These are phyloP conservation scores for Dendrocalamus sinicus DNA, from an alignment of 176 grass and related monocot genomes.

Conservation along the genomic window DNA sequence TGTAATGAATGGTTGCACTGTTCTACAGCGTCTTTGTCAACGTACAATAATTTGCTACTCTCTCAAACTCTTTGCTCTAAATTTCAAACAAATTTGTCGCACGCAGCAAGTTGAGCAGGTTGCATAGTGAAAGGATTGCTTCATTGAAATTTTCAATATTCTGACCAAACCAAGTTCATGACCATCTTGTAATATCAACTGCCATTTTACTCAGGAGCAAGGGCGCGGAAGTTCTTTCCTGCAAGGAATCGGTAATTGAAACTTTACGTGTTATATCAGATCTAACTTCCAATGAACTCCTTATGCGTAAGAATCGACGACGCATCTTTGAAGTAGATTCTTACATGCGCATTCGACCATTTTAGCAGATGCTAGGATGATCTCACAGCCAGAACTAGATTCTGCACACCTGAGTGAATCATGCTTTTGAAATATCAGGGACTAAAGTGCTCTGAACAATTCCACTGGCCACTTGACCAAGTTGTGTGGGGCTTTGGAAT, in stretches of 20 bases:
- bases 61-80: not conserved
- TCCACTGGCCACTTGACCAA: not conserved
- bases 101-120: not conserved
- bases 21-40: not conserved
- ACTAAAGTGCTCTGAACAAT: not conserved
- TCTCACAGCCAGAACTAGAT: not conserved
- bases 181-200: not conserved
- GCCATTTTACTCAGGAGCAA: not conserved
- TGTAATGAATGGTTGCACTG: not conserved
- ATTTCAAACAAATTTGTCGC: not conserved
- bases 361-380: conserved; percentile 20
- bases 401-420: not conserved
- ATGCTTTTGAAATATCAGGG: not conserved
- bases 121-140: not conserved
- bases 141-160: not conserved
- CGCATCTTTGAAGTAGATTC: not conserved
- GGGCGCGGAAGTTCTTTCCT: not conserved
- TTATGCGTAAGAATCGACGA: not conserved
- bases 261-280: not conserved
- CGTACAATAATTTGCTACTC: not conserved
- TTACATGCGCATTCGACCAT: not conserved
- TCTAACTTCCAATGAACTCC: not conserved
- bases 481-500: not conserved
- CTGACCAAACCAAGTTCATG: not conserved
- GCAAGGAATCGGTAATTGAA: conserved; percentile 10